These are phyloP conservation scores for Nothophaeocryptopus gaeumannii DNA, from an alignment of 2,329 filamentous ascomycete species.

Conservation along the genomic window DNA sequence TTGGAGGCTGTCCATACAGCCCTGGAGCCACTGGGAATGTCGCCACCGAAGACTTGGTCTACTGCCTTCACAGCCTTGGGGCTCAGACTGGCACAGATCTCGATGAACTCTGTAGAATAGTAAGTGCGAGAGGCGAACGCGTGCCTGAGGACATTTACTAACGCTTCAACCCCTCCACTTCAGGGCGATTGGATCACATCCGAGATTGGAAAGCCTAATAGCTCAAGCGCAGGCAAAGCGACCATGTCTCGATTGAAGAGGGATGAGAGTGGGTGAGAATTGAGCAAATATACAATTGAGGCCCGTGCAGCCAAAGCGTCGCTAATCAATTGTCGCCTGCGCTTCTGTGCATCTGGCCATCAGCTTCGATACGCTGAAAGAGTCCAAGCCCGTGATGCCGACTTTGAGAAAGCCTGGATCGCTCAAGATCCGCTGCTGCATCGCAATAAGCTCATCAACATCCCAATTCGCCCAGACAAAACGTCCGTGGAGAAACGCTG, in stretches of 20 bases:
- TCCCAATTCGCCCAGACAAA: conserved; percentile 16
- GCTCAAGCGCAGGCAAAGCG: conserved; percentile 67
- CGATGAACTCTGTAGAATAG: conserved; percentile 64
- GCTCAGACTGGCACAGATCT: conserved; percentile 71
- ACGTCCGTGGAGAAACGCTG: conserved; percentile 12
- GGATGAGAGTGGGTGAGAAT: conserved; percentile 11
- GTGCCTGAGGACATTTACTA: too few relatives aligned
- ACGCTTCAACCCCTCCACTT: too few relatives aligned
- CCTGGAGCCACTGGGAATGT: conserved; percentile 85
- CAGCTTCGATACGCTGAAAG: conserved; percentile 2
- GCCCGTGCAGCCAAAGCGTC: too few relatives aligned
- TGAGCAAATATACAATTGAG: too few relatives aligned
- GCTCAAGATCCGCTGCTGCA: conserved; percentile 6
- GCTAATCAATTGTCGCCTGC: too few relatives aligned
- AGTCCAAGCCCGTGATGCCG: conserved; percentile 4
- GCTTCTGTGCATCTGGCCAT: conserved; percentile 3
- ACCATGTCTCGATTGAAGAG: conserved; percentile 29
- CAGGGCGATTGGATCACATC: conserved; percentile 64
- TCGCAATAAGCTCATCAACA: conserved; percentile 8
- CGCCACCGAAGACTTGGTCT: conserved; percentile 78
- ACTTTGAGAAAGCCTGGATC: conserved; percentile 8
- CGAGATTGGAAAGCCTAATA: conserved; percentile 61
- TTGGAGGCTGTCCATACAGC: conserved; percentile 82
- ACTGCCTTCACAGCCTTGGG: conserved; percentile 69
- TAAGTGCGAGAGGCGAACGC: too few relatives aligned